phyloP scores from a whole-genome alignment of 179 eudicot species.

The Sideroxylon spinosum region DNA sequence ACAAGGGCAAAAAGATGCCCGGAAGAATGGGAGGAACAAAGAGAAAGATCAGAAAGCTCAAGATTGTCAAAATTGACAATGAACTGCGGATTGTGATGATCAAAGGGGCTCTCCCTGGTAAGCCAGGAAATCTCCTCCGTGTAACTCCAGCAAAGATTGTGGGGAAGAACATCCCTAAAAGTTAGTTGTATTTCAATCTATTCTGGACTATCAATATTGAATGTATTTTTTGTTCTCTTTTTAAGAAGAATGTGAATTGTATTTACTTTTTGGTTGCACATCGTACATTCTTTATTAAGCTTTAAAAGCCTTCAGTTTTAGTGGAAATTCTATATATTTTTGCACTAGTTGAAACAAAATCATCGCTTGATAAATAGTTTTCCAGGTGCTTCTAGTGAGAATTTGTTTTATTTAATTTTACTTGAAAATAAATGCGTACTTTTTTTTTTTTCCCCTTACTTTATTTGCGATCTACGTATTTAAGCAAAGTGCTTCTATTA shows the following conservation, averaged over 20 bases:
- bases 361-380: no score
- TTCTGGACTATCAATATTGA: neutral
- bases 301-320: no score
- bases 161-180: constrained; percentile 82
- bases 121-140: constrained; percentile 91
- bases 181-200: constrained; percentile 27
- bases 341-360: no score
- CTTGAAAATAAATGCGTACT: no score
- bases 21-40: constrained; percentile 97
- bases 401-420: no score
- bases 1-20: constrained; percentile 93
- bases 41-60: constrained; percentile 75
- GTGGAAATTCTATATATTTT: no score
- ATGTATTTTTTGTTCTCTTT: no score
- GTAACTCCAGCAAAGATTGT: constrained; percentile 92
- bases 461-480: no score
- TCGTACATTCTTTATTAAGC: neutral
- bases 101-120: constrained; percentile 95
- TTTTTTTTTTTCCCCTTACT: no score
- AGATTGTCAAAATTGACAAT: constrained; percentile 72
- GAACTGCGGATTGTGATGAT: constrained; percentile 77
- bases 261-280: neutral
- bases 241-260: neutral
- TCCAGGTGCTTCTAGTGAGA: no score
- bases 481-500: no score